Evolutionary conservation across 2,329 filamentous ascomycete genomes (phyloP).

Genomic region (Arachnopeziza araneosa): DNA sequence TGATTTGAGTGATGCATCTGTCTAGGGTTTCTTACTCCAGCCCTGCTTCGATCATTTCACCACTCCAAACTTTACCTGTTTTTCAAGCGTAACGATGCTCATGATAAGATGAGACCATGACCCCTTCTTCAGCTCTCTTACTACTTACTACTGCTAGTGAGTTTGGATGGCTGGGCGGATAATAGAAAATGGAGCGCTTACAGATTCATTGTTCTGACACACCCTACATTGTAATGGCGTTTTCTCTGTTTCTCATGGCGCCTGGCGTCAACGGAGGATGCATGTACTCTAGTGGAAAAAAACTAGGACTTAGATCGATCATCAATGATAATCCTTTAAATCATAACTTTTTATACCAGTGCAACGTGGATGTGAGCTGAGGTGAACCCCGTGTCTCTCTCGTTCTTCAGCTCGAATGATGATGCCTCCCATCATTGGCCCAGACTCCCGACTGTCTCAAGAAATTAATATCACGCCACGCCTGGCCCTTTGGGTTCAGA

Average conservation of each 20-base stretch:
- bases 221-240: background rate
- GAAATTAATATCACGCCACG: background rate
- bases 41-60: background rate
- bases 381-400: background rate
- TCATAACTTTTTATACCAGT: background rate
- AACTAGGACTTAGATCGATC: background rate
- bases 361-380: background rate
- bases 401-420: background rate
- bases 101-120: slow-evolving; percentile 29
- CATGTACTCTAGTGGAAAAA: background rate
- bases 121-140: slow-evolving; percentile 1
- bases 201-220: background rate
- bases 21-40: slow-evolving; percentile 7
- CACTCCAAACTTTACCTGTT: slow-evolving; percentile 14
- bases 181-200: background rate
- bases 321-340: background rate
- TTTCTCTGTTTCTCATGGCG: background rate
- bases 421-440: background rate
- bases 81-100: slow-evolving; percentile 25
- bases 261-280: background rate
- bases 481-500: background rate
- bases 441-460: background rate
- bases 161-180: slow-evolving; percentile 6
- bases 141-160: slow-evolving; percentile 6
- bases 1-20: slow-evolving; percentile 8